Base-by-base conservation (phyloP, 192 early-diverging fungal species). In the Coemansia sp. region DNA sequence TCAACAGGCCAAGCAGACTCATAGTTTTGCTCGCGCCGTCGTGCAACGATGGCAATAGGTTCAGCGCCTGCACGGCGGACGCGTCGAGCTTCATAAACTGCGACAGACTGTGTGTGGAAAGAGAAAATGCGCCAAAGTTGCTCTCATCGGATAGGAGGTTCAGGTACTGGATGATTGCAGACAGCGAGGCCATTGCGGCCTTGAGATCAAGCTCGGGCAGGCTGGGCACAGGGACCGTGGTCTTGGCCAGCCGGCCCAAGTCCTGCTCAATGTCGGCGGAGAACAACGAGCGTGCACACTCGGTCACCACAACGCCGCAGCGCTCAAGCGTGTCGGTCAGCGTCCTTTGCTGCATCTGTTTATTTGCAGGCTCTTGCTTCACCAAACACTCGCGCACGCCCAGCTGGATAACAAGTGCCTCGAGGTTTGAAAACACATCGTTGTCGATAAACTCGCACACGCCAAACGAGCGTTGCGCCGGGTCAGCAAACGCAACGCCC, bases 11-110 rank as follows among this genome's bases (percentile, higher is more conserved):
- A 58, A 86, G 92, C 27, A 97, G 72, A 67, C 84, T 85, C 87
- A 88, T 88, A 4, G 78, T 74, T 54, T 74, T 71, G 56, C 67
- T 75, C 19, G 66, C 67, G 43, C 90, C 92, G 63, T 94, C 91
- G 23, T 86, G 84, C 5, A 84, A 79, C 53, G 79, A 79, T 0
- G 92, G 92, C 82, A 94, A 87, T 43, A 98, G 73, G 65, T 96
- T 96, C 14, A 98, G 73, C 0, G 94, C 94, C 21, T 83, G 81
- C 4, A 98, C 84, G 0, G 96, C 96, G 3, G 94, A 87, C 0
- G 91, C 89, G 74, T 97, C 96, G 56, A 98, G 83, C 52, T 86
- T 84, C 94, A 97, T 94, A 70, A 88, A 97, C 73, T 95, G 92
- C 5, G 89, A 85, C 65, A 96, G 70, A 64, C 93, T 90, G 72